A percentile compares a stretch with the other conserved stretches of the same genome.
These are phyloP conservation scores for Candida tetrigidarum DNA, from an alignment of 1,139 yeast genomes.

Conservation along the genomic window DNA sequence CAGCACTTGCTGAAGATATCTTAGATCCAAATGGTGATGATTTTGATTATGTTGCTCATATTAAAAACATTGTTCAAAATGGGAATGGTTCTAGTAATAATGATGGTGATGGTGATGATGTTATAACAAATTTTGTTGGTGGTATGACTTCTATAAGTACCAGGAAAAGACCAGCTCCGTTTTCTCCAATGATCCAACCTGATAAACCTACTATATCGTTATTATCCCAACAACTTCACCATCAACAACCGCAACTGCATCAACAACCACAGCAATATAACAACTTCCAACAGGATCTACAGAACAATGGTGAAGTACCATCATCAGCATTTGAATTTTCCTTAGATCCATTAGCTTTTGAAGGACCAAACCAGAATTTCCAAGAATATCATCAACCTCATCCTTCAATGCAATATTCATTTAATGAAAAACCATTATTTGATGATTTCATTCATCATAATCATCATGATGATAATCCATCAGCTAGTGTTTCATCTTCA, in stretches of 20 bases:
- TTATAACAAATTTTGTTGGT: slow-evolving; percentile 5
- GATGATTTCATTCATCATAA: slow-evolving; percentile 16
- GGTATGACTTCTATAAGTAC: slow-evolving; percentile 17
- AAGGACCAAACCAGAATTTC: slow-evolving; percentile 32
- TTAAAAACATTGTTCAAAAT: slow-evolving; percentile 54
- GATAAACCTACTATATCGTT: neutral
- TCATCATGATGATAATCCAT: slow-evolving; percentile 2
- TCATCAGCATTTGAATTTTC: slow-evolving; percentile 27
- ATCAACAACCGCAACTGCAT: slow-evolving; percentile 39
- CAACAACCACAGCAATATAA: neutral
- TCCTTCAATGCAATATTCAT: slow-evolving; percentile 15
- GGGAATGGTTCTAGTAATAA: neutral
- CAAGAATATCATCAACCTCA: slow-evolving; percentile 12
- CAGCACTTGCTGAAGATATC: slow-evolving; percentile 5
- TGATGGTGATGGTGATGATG: slow-evolving; percentile 1
- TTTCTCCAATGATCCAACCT: slow-evolving; percentile 29
- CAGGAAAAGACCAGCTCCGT: slow-evolving; percentile 39
- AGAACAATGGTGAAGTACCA: slow-evolving; percentile 5
- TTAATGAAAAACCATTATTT: slow-evolving; percentile 17
- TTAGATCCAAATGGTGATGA: slow-evolving; percentile 52
- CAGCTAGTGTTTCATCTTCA: slow-evolving; percentile 14
- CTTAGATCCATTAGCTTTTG: slow-evolving; percentile 40
- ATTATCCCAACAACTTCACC: slow-evolving; percentile 2
- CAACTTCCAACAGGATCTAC: slow-evolving; percentile 8
- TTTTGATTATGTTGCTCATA: slow-evolving; percentile 72